Evolutionary conservation across 495 filamentous ascomycete species (phyloP).

Genomic region (Talaromyces proteolyticus): DNA sequence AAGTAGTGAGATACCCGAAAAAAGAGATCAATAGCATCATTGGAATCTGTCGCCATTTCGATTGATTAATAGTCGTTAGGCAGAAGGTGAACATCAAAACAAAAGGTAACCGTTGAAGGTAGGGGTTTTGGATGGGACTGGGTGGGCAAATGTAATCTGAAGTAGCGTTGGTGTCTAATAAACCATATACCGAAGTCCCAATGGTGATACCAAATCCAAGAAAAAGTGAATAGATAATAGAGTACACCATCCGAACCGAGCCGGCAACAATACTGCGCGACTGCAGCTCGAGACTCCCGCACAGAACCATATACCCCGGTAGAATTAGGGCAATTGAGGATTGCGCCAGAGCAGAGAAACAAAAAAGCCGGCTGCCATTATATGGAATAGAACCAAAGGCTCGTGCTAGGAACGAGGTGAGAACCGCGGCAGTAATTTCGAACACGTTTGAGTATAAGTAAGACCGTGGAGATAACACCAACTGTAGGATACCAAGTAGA

Average conservation of each 20-base stretch:
- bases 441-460: constrained; percentile 81
- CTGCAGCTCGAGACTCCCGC: constrained; percentile 82
- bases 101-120: constrained; percentile 56
- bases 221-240: constrained; percentile 91
- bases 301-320: constrained; percentile 81
- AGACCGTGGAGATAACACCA: constrained; percentile 71
- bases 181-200: constrained; percentile 82
- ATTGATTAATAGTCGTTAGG: constrained; percentile 80
- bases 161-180: constrained; percentile 70
- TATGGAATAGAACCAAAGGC: constrained; percentile 77
- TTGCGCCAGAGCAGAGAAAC: constrained; percentile 89
- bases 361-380: constrained; percentile 60
- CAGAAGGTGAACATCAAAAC: constrained; percentile 78
- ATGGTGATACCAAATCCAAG: constrained; percentile 97
- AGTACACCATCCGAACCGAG: constrained; percentile 91
- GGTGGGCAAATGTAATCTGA: constrained; percentile 62
- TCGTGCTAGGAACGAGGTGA: constrained; percentile 85
- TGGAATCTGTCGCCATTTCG: constrained; percentile 84
- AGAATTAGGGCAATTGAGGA: constrained; percentile 88
- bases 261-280: constrained; percentile 82
- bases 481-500: constrained; percentile 74
- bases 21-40: constrained; percentile 80
- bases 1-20: constrained; percentile 83
- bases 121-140: constrained; percentile 45
- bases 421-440: constrained; percentile 78